phyloP scores from a whole-genome alignment of 768 basidiomycete species.

The Tylopilus subfusipes region DNA sequence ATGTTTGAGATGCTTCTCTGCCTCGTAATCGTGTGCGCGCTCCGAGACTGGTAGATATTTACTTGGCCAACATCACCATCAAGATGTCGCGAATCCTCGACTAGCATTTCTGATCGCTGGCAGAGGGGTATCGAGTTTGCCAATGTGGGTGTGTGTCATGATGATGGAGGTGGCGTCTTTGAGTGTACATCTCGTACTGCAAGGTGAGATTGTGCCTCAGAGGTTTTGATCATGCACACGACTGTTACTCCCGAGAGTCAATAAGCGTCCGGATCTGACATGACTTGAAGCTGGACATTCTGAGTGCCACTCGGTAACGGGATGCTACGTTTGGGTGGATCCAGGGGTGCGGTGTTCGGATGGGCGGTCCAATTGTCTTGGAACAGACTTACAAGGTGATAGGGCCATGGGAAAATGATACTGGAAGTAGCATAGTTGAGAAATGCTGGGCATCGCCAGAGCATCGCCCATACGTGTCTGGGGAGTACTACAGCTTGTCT shows the following conservation, averaged over 20 bases:
- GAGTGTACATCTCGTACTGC: background rate
- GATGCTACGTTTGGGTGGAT: too few species aligned
- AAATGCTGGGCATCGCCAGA: conserved; percentile 15
- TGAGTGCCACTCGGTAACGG: too few species aligned
- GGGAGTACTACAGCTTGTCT: background rate
- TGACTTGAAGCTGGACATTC: background rate
- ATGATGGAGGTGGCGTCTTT: background rate
- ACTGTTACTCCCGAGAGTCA: background rate
- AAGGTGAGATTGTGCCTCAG: conserved; percentile 5
- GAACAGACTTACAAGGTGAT: too few species aligned
- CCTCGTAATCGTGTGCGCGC: background rate
- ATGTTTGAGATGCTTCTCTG: background rate
- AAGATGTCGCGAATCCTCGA: background rate
- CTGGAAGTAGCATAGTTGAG: conserved; percentile 18
- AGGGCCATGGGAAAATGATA: conserved; percentile 23
- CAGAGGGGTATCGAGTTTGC: background rate
- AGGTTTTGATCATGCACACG: conserved; percentile 1
- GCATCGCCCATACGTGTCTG: conserved; percentile 9
- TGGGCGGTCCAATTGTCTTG: too few species aligned
- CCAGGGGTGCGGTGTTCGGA: too few species aligned
- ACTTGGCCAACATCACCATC: background rate
- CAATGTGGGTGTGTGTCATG: background rate
- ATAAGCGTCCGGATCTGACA: background rate
- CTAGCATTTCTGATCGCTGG: background rate
- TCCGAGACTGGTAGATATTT: background rate